Conservation (phyloP, 2,329 filamentous ascomycete genomes). For the Claviceps citrina region DNA sequence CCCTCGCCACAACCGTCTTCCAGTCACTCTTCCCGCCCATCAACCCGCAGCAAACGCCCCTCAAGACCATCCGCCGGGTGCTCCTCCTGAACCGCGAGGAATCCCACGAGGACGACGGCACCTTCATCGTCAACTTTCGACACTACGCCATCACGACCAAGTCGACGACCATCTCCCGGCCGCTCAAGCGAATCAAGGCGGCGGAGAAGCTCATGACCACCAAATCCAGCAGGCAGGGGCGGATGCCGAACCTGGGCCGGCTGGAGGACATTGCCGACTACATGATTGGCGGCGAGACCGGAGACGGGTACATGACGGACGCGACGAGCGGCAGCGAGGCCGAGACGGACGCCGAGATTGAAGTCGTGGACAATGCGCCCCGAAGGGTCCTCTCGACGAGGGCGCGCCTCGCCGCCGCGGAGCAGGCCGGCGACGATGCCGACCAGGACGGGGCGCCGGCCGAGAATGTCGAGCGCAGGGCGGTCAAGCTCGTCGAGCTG, state of each 20-base stretch:
- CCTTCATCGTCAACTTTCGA: constrained; percentile 72
- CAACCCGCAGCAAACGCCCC: constrained; percentile 74
- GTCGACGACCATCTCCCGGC: constrained; percentile 67
- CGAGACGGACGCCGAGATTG: constrained; percentile 91
- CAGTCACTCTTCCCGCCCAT: constrained; percentile 94
- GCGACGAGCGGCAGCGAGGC: constrained; percentile 73
- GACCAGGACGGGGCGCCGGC: constrained; percentile 23
- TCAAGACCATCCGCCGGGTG: constrained; percentile 84
- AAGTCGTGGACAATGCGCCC: constrained; percentile 53
- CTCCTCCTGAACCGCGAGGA: constrained; percentile 76
- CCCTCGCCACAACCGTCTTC: constrained; percentile 83
- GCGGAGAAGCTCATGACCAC: constrained; percentile 61
- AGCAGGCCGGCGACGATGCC: constrained; percentile 25
- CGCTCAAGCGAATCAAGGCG: constrained; percentile 67
- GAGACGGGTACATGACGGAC: constrained; percentile 71
- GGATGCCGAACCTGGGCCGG: constrained; percentile 74
- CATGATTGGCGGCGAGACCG: constrained; percentile 67
- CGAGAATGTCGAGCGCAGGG: constrained; percentile 61
- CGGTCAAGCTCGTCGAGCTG: constrained; percentile 81
- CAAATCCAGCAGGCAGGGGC: constrained; percentile 47
- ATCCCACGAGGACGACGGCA: constrained; percentile 42
- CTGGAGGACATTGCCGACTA: constrained; percentile 91
- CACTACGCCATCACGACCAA: constrained; percentile 95
- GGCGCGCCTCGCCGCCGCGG: constrained; percentile 27
- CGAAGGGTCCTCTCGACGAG: constrained; percentile 46